Evolutionary conservation across 202 grass and related monocot genomes (phyloP), one percentile per base, ranked within the genome.

Genomic region (Musa balbisiana): DNA sequence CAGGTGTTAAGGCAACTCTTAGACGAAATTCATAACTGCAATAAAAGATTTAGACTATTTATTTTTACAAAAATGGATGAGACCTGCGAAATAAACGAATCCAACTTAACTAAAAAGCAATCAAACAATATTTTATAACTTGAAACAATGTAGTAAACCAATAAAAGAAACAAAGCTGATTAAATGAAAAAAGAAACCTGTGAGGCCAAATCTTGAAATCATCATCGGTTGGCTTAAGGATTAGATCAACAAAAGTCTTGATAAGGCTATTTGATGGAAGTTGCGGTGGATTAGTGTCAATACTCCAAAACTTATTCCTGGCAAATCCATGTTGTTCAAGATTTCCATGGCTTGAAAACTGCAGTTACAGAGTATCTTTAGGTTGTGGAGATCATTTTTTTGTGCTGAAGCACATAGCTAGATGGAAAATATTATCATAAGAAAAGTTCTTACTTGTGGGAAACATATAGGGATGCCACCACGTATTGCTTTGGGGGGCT

Each of bases 381-480:
- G 20, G 20, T 22, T 52, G 55, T 64, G 67, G 17, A 52, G 15
- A 23, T 73, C 17, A 69, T 55, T 25, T 17, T 10, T 6, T 49
- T 20, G 15, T 21, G 51, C 29, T 56, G 52, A 59, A 24, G 22
- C 3, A 55, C 14, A 21, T 69, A 50, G 9, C 25, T 13, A 69
- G 29, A 65, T 53, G 14, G 13, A 60, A 60, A 70, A 51, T 8
- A 16, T 49, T 62, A 76, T 59, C 71, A 67, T 19, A 81, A 76
- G 62, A 24, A 76, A 17, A 52, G 69, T 17, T 71, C 51, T 33
- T 80, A 87, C 84, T 72, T 87, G 85, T 72, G 85, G 85, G 76
- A 87, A 87, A 59, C 85, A 87, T 83, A 87, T 68, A 9, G 85
- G 85, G 43, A 87, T 87, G 49, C 85, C 85, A 33, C 85, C 85